A percentile compares a stretch with the other conserved stretches of the same genome.
Evolutionary conservation across 2,329 filamentous ascomycete genomes (phyloP).

Genomic region (Verticillium dahliae): DNA sequence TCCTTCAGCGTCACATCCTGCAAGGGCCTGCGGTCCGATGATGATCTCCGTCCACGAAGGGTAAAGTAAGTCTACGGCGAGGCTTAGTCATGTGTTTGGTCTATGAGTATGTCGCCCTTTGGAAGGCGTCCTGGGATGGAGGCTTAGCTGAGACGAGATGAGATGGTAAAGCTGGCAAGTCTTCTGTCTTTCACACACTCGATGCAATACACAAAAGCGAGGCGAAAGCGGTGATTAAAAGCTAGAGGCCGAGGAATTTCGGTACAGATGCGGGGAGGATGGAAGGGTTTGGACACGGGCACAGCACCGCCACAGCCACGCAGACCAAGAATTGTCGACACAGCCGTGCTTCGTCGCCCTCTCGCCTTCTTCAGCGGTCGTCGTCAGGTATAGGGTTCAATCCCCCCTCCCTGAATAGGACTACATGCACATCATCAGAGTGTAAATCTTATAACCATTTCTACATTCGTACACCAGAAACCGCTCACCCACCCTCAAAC

Average conservation of each 20-base stretch:
- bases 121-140: too few species aligned
- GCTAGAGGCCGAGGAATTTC: background rate
- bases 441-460: background rate
- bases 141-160: background rate
- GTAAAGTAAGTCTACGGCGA: background rate
- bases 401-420: background rate
- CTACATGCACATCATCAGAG: background rate
- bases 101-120: background rate
- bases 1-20: conserved; percentile 6
- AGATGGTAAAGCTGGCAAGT: background rate
- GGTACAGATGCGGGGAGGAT: background rate
- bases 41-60: background rate
- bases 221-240: background rate
- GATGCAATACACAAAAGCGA: too few species aligned
- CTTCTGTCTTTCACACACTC: too few species aligned
- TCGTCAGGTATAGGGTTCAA: background rate
- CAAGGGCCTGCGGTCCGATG: conserved; percentile 29
- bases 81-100: background rate
- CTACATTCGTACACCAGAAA: background rate
- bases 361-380: background rate
- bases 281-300: background rate
- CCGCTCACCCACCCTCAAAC: background rate
- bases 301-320: background rate
- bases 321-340: background rate
- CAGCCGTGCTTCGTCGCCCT: background rate